Base-by-base conservation (phyloP, 345 rosid genomes). In the Eutrema yunnanense region DNA sequence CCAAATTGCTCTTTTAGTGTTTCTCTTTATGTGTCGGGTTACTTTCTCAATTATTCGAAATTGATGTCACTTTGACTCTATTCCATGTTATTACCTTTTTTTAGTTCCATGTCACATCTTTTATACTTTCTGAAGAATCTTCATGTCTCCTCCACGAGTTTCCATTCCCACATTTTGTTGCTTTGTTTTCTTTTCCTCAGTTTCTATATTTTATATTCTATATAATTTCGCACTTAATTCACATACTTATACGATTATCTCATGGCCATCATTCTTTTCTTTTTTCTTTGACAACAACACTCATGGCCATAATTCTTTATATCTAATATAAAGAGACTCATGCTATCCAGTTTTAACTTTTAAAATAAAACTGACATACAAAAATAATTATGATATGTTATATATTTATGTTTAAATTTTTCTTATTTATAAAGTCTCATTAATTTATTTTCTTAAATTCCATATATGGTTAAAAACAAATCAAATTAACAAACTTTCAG, bases 1-100 rank as follows among this genome's bases (percentile, higher is more conserved):
- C 74, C 73, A 68, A 43, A 61, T 42, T 75, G 73, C 30, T 52
- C 46, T 75, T 75, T 67, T 43, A 59, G 62, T 74, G 73, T 51
- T 74, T 67, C 73, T 13, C 78, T 74, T 59, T 74, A 58, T 58
- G 62, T 42, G 73, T 59, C 54, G 16, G 47, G 79, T 75, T 59
- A 51, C 73, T 44, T 64, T 64, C 65, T 46, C 4, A 34, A 16
- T 34, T 63, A 64, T 73, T 73, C 71, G 30, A 55, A 64, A 27
- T 62, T 6, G 19, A 42, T 51, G 52, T 65, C 53, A 49, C 33
- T 73, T 73, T 7, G 78, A 48, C 29, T 49, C 60, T 37, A 50
- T 65, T 38, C 78, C 67, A 66, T 55, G 43, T 57, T 65, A 53
- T 34, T 9, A 33, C 76, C 63, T 44, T 63, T 72, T 54, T 54